Base-by-base conservation (phyloP, 228 moss, liverwort and hornwort genomes). In the Sphagnum fallax region DNA sequence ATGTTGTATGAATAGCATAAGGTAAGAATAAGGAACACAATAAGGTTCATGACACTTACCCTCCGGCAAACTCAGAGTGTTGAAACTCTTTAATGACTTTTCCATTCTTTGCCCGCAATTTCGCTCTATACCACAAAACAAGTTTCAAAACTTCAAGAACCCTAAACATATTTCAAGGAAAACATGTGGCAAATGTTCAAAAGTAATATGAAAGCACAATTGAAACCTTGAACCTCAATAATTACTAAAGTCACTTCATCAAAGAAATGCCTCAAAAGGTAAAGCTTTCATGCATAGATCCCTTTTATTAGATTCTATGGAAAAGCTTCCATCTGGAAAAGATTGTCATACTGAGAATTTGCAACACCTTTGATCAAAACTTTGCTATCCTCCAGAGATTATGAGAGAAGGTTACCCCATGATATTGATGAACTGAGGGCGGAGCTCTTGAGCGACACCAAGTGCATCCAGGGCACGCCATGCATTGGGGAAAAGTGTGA, bases 401-500 rank as follows among this genome's bases (percentile, higher is more conserved):
- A 55, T 55, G 9, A 55, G 55, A 12, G 12, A 32, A 52, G 6
- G 47, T 49, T 53, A 71, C 86, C 86, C 80, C 57, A 67, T 58
- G 10, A 77, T 51, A 64, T 61, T 64, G 49, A 71, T 66, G 50
- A 48, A 82, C 51, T 71, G 80, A 53, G 73, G 75, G 73, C 86
- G 86, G 70, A 86, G 77, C 69, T 77, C 61, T 63, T 80, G 73
- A 14, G 82, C 77, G 52, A 86, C 77, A 48, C 82, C 80, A 2
- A 86, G 77, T 13, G 71, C 76, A 67, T 86, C 75, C 8, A 86
- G 77, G 63, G 77, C 86, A 73, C 82, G 69, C 86, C 86, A 86
- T 51, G 77, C 86, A 64, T 82, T 86, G 58, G 82, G 80, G n/a
- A 82, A 82, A 61, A 86, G 82, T 7, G 61, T 53, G 47, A 86